Percentiles rank a stretch among this genome's conserved stretches.
Conservation (phyloP, 805 yeast species). For the Komagataella pseudopastoris region DNA sequence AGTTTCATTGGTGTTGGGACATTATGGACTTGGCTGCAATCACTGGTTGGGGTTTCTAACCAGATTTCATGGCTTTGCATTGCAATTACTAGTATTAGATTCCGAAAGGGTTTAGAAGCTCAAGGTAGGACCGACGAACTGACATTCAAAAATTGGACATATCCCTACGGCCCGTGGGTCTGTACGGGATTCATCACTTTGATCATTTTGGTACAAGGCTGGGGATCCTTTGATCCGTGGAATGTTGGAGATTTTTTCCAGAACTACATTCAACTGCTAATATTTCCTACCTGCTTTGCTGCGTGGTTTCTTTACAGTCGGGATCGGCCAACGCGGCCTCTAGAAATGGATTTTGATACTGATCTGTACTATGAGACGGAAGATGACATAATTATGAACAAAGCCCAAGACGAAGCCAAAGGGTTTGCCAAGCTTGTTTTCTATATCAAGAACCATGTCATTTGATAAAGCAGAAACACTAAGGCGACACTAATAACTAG, state of each 20-base stretch:
- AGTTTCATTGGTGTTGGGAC: constrained; percentile 39
- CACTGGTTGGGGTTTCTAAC: constrained; percentile 38
- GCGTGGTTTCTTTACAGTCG: constrained; percentile 44
- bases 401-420: constrained; percentile 21
- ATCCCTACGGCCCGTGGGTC: constrained; percentile 37
- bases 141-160: constrained; percentile 33
- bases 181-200: constrained; percentile 20
- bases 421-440: constrained; percentile 30
- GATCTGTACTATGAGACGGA: constrained; percentile 35
- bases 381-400: constrained; percentile 30
- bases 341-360: constrained; percentile 24
- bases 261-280: constrained; percentile 38
- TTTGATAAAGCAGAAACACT: background rate
- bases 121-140: constrained; percentile 31
- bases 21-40: constrained; percentile 40
- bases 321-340: constrained; percentile 25
- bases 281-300: constrained; percentile 42
- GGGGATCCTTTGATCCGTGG: constrained; percentile 39
- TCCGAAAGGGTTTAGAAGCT: constrained; percentile 40
- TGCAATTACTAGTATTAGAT: constrained; percentile 41
- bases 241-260: constrained; percentile 35
- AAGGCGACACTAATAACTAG: no score
- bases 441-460: constrained; percentile 1
- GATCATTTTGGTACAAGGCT: constrained; percentile 23
- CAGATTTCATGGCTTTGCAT: constrained; percentile 48